These are phyloP conservation scores for Epithele typhae DNA, from an alignment of 768 basidiomycete species.

Conservation along the genomic window DNA sequence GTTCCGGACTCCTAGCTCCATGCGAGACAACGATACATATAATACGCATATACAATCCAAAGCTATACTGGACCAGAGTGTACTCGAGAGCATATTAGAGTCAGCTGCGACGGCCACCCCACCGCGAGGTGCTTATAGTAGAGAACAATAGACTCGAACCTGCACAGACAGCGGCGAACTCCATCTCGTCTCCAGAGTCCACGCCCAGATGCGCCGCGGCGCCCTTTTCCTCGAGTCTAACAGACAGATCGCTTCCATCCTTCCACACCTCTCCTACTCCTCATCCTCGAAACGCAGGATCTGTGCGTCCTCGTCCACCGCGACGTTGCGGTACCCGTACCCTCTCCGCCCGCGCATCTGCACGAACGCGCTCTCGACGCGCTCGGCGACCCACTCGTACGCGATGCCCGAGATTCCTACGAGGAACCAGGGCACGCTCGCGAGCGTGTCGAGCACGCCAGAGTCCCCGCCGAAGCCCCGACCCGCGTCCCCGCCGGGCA, in stretches of 20 bases:
- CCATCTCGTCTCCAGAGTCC: neutral
- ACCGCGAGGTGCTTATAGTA: slow-evolving; percentile 6
- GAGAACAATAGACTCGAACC: slow-evolving; percentile 4
- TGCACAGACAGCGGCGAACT: no score
- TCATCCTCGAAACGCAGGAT: slow-evolving; percentile 84
- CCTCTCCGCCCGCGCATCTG: slow-evolving; percentile 52
- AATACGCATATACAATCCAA: slow-evolving; percentile 11
- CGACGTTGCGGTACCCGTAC: slow-evolving; percentile 67
- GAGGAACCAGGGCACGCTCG: slow-evolving; percentile 88
- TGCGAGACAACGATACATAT: neutral
- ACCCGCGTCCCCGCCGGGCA: slow-evolving; percentile 53
- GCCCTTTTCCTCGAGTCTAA: no score
- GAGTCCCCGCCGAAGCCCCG: slow-evolving; percentile 38
- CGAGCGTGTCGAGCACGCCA: slow-evolving; percentile 63
- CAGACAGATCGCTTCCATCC: no score
- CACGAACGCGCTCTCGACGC: slow-evolving; percentile 33
- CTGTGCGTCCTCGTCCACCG: slow-evolving; percentile 87
- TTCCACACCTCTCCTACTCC: slow-evolving; percentile 28
- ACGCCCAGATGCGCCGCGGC: neutral
- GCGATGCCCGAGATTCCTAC: slow-evolving; percentile 74
- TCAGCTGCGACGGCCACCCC: neutral
- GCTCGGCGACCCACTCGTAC: slow-evolving; percentile 58
- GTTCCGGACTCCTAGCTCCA: no score
- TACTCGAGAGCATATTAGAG: slow-evolving; percentile 12
- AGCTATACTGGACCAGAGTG: slow-evolving; percentile 1